Evolutionary conservation across 2,329 filamentous ascomycete genomes (phyloP).

Genomic region (Pyrenochaeta sp.): DNA sequence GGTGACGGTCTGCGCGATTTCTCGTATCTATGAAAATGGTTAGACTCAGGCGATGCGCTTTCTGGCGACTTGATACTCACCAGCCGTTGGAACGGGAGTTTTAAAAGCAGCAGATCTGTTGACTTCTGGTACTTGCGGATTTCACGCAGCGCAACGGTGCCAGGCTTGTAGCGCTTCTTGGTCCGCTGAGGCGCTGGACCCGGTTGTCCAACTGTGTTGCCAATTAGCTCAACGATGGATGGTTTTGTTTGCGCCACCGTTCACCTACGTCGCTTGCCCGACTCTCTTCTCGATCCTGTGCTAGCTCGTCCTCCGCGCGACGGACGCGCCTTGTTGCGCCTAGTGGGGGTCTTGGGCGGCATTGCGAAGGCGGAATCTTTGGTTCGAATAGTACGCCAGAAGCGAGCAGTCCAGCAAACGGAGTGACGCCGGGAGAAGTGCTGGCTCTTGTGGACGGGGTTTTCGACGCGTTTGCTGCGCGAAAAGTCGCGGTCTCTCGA

Average conservation of each 20-base stretch:
- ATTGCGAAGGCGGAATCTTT: conserved; percentile 3
- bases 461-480: neutral
- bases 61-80: conserved; percentile 51
- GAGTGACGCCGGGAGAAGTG: neutral
- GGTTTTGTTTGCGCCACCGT: neutral
- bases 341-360: conserved; percentile 34
- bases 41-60: conserved; percentile 66
- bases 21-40: conserved; percentile 60
- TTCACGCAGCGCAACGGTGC: conserved; percentile 96
- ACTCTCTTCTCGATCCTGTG: conserved; percentile 26
- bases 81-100: conserved; percentile 96
- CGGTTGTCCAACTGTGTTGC: conserved; percentile 36
- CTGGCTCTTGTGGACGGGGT: neutral
- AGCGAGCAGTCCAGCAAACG: neutral
- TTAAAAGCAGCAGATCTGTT: conserved; percentile 94
- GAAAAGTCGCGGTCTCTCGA: conserved; percentile 8
- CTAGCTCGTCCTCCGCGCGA: conserved; percentile 39
- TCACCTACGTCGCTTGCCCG: conserved; percentile 29
- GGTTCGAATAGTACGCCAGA: neutral
- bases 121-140: conserved; percentile 98
- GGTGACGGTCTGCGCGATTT: conserved; percentile 77
- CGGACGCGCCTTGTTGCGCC: conserved; percentile 44
- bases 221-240: conserved; percentile 9
- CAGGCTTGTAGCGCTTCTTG: conserved; percentile 58
- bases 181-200: conserved; percentile 44